phyloP scores from a whole-genome alignment of 2,329 filamentous ascomycete species.

The Beauveria sp. region DNA sequence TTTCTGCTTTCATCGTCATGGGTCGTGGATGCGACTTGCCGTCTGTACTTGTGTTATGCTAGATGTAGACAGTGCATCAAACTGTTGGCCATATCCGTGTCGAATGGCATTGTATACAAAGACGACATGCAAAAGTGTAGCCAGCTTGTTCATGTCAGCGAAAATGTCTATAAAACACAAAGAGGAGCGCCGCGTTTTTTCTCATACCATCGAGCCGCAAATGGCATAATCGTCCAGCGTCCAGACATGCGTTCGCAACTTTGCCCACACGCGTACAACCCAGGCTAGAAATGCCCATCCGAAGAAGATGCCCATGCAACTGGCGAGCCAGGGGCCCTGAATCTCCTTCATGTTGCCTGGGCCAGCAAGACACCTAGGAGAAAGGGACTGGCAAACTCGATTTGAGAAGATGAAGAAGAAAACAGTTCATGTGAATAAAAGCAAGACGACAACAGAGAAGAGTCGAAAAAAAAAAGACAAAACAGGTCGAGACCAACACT shows the following conservation, averaged over 20 bases:
- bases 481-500: too few species aligned
- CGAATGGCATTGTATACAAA: background rate
- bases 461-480: too few species aligned
- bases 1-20: background rate
- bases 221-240: conserved; percentile 12
- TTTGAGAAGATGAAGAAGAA: background rate
- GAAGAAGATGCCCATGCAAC: conserved; percentile 13
- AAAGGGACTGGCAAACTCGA: background rate
- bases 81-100: background rate
- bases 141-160: background rate
- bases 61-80: background rate
- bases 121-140: background rate
- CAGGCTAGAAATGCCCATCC: conserved; percentile 13
- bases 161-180: background rate
- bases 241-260: conserved; percentile 11
- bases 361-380: background rate
- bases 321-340: conserved; percentile 12
- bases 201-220: conserved; percentile 10
- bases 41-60: background rate
- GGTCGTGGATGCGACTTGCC: background rate
- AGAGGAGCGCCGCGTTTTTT: background rate
- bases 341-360: background rate
- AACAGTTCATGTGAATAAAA: background rate
- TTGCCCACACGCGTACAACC: conserved; percentile 13
- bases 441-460: too few species aligned